Base-by-base conservation (phyloP, 2,329 filamentous ascomycete genomes). In the Aspergillus persii region DNA sequence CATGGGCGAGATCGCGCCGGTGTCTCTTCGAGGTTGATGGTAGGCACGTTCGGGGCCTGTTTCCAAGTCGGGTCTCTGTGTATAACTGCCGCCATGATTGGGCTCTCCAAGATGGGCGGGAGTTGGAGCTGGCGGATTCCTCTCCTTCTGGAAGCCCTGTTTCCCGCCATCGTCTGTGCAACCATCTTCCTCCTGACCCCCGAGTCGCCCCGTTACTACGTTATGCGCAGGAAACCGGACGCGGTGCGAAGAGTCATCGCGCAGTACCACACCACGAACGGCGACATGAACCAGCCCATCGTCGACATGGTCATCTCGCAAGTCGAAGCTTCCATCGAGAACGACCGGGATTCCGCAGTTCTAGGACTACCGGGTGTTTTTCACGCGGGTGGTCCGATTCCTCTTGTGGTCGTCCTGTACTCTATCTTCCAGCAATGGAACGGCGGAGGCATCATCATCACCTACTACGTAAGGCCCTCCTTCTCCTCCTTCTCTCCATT, bases 361-460 rank as follows among this genome's bases (percentile, higher is more conserved):
- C 54, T 81, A 78, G 74, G 78, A 81, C 60, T 81, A 76, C 63
- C 74, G 77, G 6, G 76, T 78, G 44, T 81, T 82, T 64, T 76
- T 81, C 66, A 80, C 76, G 12, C 77, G 74, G 63, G 63, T 72
- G 1, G 79, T 78, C 11, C 68, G 76, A 44, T 82, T 76, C 62
- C 74, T 3, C 57, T 81, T 1, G 75, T 81, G 8, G 65, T 82
- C 12, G 63, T 77, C 18, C 66, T 82, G 8, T 82, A 82, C 63
- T 80, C 77, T 1, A 58, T 78, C 50, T 80, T 80, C 65, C 78
- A 80, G 61, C 76, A 78, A 56, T 80, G 79, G 79, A 80, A 79
- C 52, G 78, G 78, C 8, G 77, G 78, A 44, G 74, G 77, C n/a
- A 79, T 80, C 59, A 79, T 80, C 59, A 78, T 80, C 57, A 74